Evolutionary conservation across 495 filamentous ascomycete species (phyloP), one percentile per base, ranked within the genome.

Genomic region (Neurospora pannonica): DNA sequence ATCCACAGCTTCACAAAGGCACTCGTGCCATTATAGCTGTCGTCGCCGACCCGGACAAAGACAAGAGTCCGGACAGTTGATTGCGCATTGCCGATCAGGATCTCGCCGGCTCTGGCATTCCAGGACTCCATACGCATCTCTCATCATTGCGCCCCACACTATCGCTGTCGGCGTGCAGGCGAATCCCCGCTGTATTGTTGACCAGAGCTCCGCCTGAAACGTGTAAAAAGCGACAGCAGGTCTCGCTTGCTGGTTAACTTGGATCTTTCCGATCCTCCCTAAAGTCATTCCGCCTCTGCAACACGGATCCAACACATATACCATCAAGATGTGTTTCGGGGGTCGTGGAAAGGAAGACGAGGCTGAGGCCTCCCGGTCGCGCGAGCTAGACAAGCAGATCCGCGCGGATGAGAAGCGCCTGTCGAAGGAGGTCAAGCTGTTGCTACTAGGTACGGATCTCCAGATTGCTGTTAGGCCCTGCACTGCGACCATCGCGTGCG

Each of bases 361-460:
- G 75, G 76, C 82, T 77, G 87, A 86, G 75, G 82, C 78, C 38
- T 81, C 82, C 70, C 84, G 85, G 74, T 90, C 88, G 75, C 83
- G 85, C 70, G 90, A 94, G 80, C 92, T 97, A 72, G 94, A 97
- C 73, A 90, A 90, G 80, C 79, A 87, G 62, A 89, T 97, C 77
- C 91, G 92, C 73, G 88, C 88, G 72, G 94, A 97, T 82, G 93
- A 95, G 84, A 96, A 95, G 85, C 87, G 87, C 72, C 87, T 92
- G 87, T 84, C 90, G 42, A 90, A 90, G 75, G 92, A 94, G 72
- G 92, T 97, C 77, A 97, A 97, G 84, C 89, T 97, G 60, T 82
- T 97, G 75, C 87, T 97, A 70, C 85, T 97, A 74, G 93, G 93
- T 95, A 83, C 74, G 89, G 84, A 79, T 70, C 48, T 60, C 46